Conservation (phyloP, 768 basidiomycete species). For the Xerocomus potaroensis region DNA sequence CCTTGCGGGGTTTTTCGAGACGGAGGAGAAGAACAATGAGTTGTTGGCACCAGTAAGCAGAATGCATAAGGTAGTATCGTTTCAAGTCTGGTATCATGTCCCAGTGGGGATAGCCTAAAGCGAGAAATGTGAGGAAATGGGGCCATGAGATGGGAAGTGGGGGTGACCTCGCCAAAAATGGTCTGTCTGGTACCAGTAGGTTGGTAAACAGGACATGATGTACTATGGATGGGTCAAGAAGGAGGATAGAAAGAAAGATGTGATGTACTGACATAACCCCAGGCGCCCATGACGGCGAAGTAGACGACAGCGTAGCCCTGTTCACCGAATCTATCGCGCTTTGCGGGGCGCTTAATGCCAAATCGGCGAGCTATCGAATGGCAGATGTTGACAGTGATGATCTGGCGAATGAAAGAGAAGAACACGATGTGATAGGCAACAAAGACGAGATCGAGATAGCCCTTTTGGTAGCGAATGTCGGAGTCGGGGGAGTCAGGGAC, state of each 20-base stretch:
- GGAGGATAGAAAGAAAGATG: not conserved
- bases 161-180: constrained; percentile 77
- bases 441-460: constrained; percentile 73
- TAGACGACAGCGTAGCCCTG: constrained; percentile 87
- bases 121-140: not conserved
- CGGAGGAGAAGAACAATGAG: constrained; percentile 77
- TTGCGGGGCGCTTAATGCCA: constrained; percentile 61
- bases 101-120: constrained; percentile 81
- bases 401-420: constrained; percentile 85
- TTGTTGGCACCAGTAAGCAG: constrained; percentile 94
- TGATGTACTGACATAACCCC: constrained; percentile 65
- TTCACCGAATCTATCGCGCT: constrained; percentile 85
- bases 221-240: constrained; percentile 39
- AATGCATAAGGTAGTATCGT: constrained; percentile 90
- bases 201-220: constrained; percentile 78
- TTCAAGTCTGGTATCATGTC: constrained; percentile 83
- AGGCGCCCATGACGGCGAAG: constrained; percentile 61
- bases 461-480: constrained; percentile 67
- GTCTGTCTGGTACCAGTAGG: constrained; percentile 81
- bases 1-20: constrained; percentile 93
- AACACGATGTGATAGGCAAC: constrained; percentile 80
- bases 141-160: not conserved
- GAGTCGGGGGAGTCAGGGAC: constrained; percentile 47
- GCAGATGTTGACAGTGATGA: constrained; percentile 59
- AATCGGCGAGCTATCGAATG: constrained; percentile 64